Base-by-base conservation (phyloP, 352 stramenopile species). In the Thraustotheca clavata region DNA sequence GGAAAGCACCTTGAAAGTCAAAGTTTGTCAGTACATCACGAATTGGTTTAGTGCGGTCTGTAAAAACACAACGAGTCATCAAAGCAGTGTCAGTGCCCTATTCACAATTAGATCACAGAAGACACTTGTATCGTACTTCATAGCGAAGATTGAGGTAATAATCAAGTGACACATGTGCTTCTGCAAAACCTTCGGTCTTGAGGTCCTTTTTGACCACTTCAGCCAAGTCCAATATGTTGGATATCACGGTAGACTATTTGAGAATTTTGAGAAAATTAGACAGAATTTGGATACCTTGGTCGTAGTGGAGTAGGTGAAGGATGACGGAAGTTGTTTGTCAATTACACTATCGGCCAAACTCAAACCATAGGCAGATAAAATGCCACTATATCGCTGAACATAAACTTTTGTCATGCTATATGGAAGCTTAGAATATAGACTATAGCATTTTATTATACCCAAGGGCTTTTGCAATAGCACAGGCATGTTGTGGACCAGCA, bases 121-220 rank as follows among this genome's bases (percentile, higher is more conserved):
- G 26, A 8, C 24, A 50, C n/a, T 0, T 26, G 12, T 29, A 33
- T 16, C 24, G 4, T 60, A 67, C 60, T 71, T 98, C 77, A 73
- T 98, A 99, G 14, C 97, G 87, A 78, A 99, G 93, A 72, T 99
- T 99, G 39, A 99, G 75, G 73, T 96, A 99, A 57, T 90, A 96
- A 72, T 98, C 88, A 49, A 96, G 84, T 47, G 91, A 73, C 39
- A 98, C 91, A 41, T 88, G 66, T 20, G 78, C 68, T 26, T 76
- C 48, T 0, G 59, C 59, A 59, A 94, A 94, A 27, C 86, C 96
- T 69, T 98, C 89, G 24, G 66, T 71, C 49, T 87, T 80, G 50
- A 99, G 73, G 46, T 97, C 79, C 6, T 80, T 74, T 27, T 83
- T 60, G 0, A 80, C 80, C 62, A 91, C 78, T 22, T 79, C 46